Evolutionary conservation across 1,139 yeast genomes (phyloP).

Genomic region (Candida sp.): DNA sequence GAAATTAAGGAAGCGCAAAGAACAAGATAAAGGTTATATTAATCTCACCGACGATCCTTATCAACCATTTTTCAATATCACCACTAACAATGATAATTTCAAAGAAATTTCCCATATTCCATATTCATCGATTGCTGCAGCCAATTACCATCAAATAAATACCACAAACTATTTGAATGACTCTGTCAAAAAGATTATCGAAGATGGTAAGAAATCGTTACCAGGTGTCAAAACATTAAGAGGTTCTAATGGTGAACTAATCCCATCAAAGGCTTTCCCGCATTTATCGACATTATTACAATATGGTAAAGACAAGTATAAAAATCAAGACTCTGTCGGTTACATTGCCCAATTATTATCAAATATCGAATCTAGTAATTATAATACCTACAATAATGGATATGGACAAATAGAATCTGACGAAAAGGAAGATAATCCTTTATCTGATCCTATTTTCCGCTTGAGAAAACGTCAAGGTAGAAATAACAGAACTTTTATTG

Average conservation of each 20-base stretch:
- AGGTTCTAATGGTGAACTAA: constrained; percentile 42
- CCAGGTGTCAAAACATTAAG: constrained; percentile 46
- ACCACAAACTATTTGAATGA: constrained; percentile 52
- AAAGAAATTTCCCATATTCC: constrained; percentile 67
- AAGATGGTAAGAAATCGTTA: constrained; percentile 38
- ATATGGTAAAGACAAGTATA: constrained; percentile 23
- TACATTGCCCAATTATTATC: constrained; percentile 40
- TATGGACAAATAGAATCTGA: constrained; percentile 29
- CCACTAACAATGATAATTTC: constrained; percentile 45
- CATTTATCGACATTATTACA: constrained; percentile 36
- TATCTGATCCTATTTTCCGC: constrained; percentile 58
- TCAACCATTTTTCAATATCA: constrained; percentile 78
- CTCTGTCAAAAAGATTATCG: constrained; percentile 35
- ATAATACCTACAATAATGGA: constrained; percentile 45
- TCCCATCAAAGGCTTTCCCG: constrained; percentile 42
- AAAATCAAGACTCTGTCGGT: constrained; percentile 20
- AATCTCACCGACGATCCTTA: constrained; percentile 90
- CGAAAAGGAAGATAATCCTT: constrained; percentile 20
- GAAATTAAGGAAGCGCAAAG: constrained; percentile 70
- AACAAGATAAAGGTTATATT: constrained; percentile 69
- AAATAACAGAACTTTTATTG: constrained; percentile 67
- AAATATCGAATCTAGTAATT: constrained; percentile 45
- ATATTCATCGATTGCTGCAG: constrained; percentile 72
- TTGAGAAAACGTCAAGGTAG: constrained; percentile 78
- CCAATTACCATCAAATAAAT: constrained; percentile 69